These are phyloP conservation scores for Trametes pubescens DNA, from an alignment of 1,284 basidiomycete species.

Conservation along the genomic window DNA sequence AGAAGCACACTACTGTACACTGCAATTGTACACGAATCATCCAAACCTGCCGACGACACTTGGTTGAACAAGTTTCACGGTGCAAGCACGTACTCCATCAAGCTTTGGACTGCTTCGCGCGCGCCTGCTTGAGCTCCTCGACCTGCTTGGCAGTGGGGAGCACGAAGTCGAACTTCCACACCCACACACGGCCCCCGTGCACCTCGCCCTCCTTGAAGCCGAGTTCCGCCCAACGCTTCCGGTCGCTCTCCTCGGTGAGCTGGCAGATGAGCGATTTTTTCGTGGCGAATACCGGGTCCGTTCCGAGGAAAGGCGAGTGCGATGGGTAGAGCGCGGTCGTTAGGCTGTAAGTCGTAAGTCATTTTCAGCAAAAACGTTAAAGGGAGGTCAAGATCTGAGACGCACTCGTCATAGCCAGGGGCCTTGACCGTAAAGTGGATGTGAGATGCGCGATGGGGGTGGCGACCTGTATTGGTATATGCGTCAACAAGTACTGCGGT, in stretches of 20 bases:
- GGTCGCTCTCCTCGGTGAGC: conserved; percentile 43
- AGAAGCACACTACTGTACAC: conserved; percentile 8
- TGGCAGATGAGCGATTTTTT: conserved; percentile 50
- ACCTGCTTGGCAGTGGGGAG: conserved; percentile 46
- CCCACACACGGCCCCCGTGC: conserved; percentile 43
- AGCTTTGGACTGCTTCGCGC: conserved; percentile 28
- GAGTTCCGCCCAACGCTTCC: conserved; percentile 42
- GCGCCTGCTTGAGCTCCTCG: conserved; percentile 38
- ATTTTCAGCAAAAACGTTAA: background rate
- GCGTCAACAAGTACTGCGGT: background rate
- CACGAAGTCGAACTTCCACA: conserved; percentile 49
- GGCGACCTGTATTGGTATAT: conserved; percentile 38
- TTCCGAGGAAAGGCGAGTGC: conserved; percentile 50
- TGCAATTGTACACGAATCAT: background rate
- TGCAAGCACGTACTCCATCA: background rate
- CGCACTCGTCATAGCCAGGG: conserved; percentile 49
- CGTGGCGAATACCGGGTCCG: conserved; percentile 52
- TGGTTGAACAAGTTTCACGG: conserved; percentile 20
- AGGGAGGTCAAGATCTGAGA: background rate
- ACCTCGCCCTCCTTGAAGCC: conserved; percentile 47
- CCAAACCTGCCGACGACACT: background rate
- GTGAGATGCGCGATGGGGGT: conserved; percentile 51
- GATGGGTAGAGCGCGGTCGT: conserved; percentile 51
- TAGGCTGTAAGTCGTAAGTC: conserved; percentile 34
- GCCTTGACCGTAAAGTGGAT: conserved; percentile 49